Evolutionary conservation across 306 rosid genomes (phyloP), one percentile per base, ranked within the genome.

Genomic region (Castanea crenata): DNA sequence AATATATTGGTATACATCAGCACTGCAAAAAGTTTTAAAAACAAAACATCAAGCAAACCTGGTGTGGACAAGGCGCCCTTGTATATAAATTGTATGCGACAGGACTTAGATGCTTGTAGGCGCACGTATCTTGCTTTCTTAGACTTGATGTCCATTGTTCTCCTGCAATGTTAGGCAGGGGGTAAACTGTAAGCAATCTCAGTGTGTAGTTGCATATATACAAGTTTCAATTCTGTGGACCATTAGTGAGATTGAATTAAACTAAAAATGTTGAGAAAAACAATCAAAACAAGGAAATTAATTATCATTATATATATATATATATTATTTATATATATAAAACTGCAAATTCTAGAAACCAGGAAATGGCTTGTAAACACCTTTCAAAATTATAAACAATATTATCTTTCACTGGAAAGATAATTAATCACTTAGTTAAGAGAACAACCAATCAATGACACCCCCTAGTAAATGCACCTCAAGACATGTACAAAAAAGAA

Each of bases 101-200:
- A 92, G 62, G 73, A 87, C 80, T 70, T 58, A n/a, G 91, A 89
- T 80, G 99, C 96, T 13, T 88, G 89, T 73, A 85, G 80, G 57
- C 86, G 74, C n/a, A 92, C 94, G 44, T 87, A 89, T 29, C 83
- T 85, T 78, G 99, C 98, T 85, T 95, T 95, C 89, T 56, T 89
- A 69, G 99, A 95, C 72, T 62, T 90, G 74, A 95, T 80, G 54
- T 84, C 85, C 67, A 61, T 81, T 97, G 91, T 86, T 87, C 55
- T 91, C 94, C 99, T 94, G 86, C 87, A 88, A 79, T 73, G 64
- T 76, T 70, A 84, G 76, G 75, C 68, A 68, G 19, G 69, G 15
- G 20, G 73, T 72, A 63, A 69, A 76, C 38, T 64, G 20, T 64
- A 18, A 34, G 71, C 49, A 76, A 70, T 6, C 67, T 25, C 31